These are phyloP conservation scores for Catharanthus roseus DNA, from an alignment of 257 asterid genomes.

Conservation along the genomic window DNA sequence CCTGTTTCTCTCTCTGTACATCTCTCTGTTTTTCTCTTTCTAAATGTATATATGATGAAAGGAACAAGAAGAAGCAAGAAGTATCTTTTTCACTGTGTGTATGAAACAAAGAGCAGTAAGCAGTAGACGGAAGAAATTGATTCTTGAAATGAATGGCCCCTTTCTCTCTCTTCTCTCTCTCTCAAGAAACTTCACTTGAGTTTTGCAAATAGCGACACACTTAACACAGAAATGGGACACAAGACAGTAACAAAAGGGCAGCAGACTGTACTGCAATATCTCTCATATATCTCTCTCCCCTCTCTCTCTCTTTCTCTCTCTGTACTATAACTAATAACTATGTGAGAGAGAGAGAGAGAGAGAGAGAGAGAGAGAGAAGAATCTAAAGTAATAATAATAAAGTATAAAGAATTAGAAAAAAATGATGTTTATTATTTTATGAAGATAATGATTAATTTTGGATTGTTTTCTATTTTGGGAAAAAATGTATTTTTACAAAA, in stretches of 20 bases:
- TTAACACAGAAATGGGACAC: constrained; percentile 13
- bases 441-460: too few species aligned
- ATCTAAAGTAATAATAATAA: too few species aligned
- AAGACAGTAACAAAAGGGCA: constrained; percentile 18
- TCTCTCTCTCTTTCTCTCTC: constrained; percentile 1
- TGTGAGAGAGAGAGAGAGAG: too few species aligned
- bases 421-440: too few species aligned
- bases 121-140: too few species aligned
- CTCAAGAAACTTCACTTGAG: constrained; percentile 26
- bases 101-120: constrained; percentile 17
- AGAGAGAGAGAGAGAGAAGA: too few species aligned
- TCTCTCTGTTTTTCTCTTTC: neutral
- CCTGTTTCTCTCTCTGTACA: constrained; percentile 7
- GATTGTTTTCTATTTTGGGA: too few species aligned
- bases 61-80: constrained; percentile 6
- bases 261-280: neutral
- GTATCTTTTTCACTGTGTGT: constrained; percentile 22
- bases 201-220: neutral
- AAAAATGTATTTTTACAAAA: too few species aligned
- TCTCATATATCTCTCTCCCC: neutral
- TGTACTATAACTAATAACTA: too few species aligned
- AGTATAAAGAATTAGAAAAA: too few species aligned
- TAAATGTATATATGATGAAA: constrained; percentile 2
- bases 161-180: too few species aligned
- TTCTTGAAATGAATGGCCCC: too few species aligned